phyloP scores from a whole-genome alignment of 352 stramenopile genomes.

The Globisporangium radiosum region DNA sequence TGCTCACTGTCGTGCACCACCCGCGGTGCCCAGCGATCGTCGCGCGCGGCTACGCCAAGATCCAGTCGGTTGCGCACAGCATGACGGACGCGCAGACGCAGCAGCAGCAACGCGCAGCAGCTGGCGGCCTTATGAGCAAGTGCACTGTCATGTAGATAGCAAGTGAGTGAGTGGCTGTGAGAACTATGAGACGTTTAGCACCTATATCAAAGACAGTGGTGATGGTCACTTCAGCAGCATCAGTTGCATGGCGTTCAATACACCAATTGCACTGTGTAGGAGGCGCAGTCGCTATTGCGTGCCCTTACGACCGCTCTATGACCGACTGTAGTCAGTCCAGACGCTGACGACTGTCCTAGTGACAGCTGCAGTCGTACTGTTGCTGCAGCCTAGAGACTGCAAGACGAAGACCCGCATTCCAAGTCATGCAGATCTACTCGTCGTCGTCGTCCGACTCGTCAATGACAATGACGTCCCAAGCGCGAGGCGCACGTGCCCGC shows the following conservation, averaged over 20 bases:
- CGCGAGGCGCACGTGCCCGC: slow-evolving; percentile 18
- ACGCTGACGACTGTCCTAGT: too few species aligned
- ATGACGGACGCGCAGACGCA: slow-evolving; percentile 55
- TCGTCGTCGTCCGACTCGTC: slow-evolving; percentile 56
- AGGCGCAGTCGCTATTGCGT: too few species aligned
- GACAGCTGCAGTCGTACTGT: too few species aligned
- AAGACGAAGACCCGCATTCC: background rate
- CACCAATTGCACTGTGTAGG: too few species aligned
- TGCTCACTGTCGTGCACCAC: slow-evolving; percentile 55
- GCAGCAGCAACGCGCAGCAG: slow-evolving; percentile 25
- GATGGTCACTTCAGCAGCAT: too few species aligned
- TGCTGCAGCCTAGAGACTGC: too few species aligned
- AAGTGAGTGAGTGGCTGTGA: background rate
- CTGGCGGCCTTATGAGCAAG: slow-evolving; percentile 31
- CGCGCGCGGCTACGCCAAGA: slow-evolving; percentile 50
- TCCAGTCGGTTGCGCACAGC: slow-evolving; percentile 57
- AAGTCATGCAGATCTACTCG: slow-evolving; percentile 11
- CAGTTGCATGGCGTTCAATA: too few species aligned
- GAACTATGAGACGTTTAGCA: background rate
- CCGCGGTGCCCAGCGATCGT: slow-evolving; percentile 61
- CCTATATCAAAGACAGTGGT: background rate
- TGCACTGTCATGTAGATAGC: slow-evolving; percentile 68
- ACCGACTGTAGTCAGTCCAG: too few species aligned
- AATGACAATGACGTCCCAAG: slow-evolving; percentile 81
- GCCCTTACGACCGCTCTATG: too few species aligned